phyloP scores from a whole-genome alignment of 2,329 filamentous ascomycete species.

The Aspergillus ibericus region DNA sequence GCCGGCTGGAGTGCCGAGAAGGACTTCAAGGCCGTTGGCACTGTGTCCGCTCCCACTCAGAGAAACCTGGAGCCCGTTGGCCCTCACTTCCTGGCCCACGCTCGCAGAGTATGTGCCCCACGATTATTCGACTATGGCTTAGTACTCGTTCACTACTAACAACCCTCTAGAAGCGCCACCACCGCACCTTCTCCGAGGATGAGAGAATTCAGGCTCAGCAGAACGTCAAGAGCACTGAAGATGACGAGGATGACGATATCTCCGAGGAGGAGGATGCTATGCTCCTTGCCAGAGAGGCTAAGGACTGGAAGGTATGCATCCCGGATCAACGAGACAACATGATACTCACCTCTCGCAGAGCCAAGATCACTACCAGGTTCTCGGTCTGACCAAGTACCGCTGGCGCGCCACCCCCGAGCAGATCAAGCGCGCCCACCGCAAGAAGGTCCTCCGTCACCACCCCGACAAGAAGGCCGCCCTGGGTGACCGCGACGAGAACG shows the following conservation, averaged over 20 bases:
- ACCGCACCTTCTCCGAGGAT: constrained; percentile 98
- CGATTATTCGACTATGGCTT: background rate
- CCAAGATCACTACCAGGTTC: constrained; percentile 97
- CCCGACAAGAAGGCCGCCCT: constrained; percentile 97
- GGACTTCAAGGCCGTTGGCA: constrained; percentile 82
- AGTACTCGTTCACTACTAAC: constrained; percentile 19
- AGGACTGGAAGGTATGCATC: constrained; percentile 91
- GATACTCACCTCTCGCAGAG: constrained; percentile 51
- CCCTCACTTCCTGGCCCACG: constrained; percentile 96
- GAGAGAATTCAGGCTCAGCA: constrained; percentile 95
- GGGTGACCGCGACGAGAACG: constrained; percentile 78
- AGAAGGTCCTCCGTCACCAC: constrained; percentile 99
- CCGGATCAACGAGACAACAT: too few relatives aligned
- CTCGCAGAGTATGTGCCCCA: constrained; percentile 68
- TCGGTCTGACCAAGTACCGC: constrained; percentile 89
- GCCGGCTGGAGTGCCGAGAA: constrained; percentile 80
- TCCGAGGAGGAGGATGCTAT: constrained; percentile 91
- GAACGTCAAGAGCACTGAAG: constrained; percentile 92
- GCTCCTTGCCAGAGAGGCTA: constrained; percentile 89
- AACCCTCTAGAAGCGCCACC: constrained; percentile 67
- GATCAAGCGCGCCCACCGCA: constrained; percentile 98
- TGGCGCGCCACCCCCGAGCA: constrained; percentile 93
- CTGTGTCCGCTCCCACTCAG: constrained; percentile 73
- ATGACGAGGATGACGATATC: constrained; percentile 84
- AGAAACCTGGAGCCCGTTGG: constrained; percentile 94